Evolutionary conservation across 257 asterid genomes (phyloP).

Genomic region (Asclepias syriaca): DNA sequence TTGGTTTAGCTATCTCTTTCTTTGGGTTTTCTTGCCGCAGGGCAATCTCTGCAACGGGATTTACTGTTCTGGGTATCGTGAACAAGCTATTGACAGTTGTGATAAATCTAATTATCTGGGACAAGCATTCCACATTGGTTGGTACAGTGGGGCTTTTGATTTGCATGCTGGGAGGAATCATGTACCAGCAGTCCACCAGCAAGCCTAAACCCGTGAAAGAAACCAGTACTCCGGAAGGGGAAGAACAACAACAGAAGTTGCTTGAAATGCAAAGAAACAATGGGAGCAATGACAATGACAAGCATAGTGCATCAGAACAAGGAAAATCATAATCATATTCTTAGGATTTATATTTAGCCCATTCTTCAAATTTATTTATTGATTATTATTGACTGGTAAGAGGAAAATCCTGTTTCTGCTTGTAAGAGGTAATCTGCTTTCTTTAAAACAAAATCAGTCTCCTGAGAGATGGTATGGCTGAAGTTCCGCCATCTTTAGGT

Average conservation of each 20-base stretch:
- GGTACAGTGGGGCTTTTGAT: slow-evolving; percentile 87
- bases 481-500: neutral
- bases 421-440: neutral
- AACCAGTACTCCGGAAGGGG: slow-evolving; percentile 35
- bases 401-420: neutral
- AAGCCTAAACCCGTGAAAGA: slow-evolving; percentile 42
- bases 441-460: neutral
- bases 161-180: slow-evolving; percentile 83
- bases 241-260: slow-evolving; percentile 68
- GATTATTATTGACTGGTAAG: neutral
- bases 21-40: slow-evolving; percentile 93
- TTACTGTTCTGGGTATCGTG: slow-evolving; percentile 93
- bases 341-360: neutral
- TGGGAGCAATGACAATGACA: slow-evolving; percentile 34
- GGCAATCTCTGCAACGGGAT: slow-evolving; percentile 91
- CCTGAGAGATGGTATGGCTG: neutral
- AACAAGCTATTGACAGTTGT: slow-evolving; percentile 89
- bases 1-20: slow-evolving; percentile 88
- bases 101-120: slow-evolving; percentile 85
- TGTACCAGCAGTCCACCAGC: slow-evolving; percentile 85
- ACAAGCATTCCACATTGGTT: slow-evolving; percentile 73
- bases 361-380: slow-evolving; percentile 5
- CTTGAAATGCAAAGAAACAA: slow-evolving; percentile 60
- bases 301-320: slow-evolving; percentile 32
- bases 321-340: slow-evolving; percentile 40